These are phyloP conservation scores for Candida khao-thaluensis DNA, from an alignment of 805 yeast genomes.

Conservation along the genomic window DNA sequence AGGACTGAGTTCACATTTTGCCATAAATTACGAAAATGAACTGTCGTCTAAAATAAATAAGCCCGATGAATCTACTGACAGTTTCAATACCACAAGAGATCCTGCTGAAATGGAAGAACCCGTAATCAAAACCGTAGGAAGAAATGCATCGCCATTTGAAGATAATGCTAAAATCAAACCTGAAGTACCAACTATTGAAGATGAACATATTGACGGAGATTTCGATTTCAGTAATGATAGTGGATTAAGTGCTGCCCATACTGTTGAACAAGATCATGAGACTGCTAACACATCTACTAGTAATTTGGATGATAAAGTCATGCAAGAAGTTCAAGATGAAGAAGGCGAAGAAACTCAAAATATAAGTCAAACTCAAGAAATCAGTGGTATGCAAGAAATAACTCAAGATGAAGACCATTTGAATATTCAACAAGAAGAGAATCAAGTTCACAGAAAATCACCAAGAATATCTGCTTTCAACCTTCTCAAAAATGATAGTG, in stretches of 20 bases:
- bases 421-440: not conserved
- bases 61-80: constrained; percentile 8
- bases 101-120: constrained; percentile 3
- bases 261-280: constrained; percentile 12
- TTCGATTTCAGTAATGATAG: constrained; percentile 26
- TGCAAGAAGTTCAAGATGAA: no score
- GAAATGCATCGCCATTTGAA: constrained; percentile 24
- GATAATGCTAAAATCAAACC: constrained; percentile 17
- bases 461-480: constrained; percentile 41
- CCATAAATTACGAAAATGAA: constrained; percentile 34
- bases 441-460: constrained; percentile 18
- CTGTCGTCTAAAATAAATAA: constrained; percentile 14
- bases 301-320: constrained; percentile 11
- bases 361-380: not conserved
- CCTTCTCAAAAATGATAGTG: constrained; percentile 38
- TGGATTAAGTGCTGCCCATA: constrained; percentile 14
- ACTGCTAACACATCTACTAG: constrained; percentile 18
- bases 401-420: not conserved
- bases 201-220: constrained; percentile 26
- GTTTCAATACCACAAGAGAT: constrained; percentile 14
- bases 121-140: constrained; percentile 1
- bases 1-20: constrained; percentile 10
- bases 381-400: not conserved
- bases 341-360: not conserved
- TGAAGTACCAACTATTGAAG: constrained; percentile 6